Evolutionary conservation across 2,329 filamentous ascomycete genomes (phyloP).

Genomic region (Ceratocystis cacaofunesta): DNA sequence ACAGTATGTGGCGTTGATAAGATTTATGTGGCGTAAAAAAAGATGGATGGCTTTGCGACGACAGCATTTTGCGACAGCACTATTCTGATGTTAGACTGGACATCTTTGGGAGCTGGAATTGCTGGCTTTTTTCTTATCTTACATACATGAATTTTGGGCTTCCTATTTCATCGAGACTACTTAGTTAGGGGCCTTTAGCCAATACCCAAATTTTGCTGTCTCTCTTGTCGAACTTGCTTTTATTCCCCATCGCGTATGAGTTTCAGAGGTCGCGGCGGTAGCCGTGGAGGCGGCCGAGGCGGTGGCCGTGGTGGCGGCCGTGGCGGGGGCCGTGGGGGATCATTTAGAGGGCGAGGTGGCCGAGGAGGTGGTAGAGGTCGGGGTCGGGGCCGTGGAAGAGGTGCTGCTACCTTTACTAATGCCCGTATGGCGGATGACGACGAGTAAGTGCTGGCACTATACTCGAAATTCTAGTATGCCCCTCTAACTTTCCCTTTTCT

Average conservation of each 20-base stretch:
- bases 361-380: slow-evolving; percentile 18
- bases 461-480: neutral
- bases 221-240: neutral
- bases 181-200: neutral
- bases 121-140: too few relatives aligned
- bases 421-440: slow-evolving; percentile 29
- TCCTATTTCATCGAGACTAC: neutral
- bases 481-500: neutral
- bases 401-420: slow-evolving; percentile 31
- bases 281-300: slow-evolving; percentile 17
- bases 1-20: neutral
- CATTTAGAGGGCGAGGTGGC: neutral
- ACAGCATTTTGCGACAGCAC: slow-evolving; percentile 3
- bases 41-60: neutral
- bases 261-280: slow-evolving; percentile 18
- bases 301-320: slow-evolving; percentile 17
- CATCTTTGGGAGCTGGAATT: too few relatives aligned
- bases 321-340: slow-evolving; percentile 18
- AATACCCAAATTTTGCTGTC: neutral
- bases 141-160: neutral
- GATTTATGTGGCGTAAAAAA: slow-evolving; percentile 4
- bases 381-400: slow-evolving; percentile 23
- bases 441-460: slow-evolving; percentile 23
- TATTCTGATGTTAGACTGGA: too few relatives aligned
- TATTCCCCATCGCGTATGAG: slow-evolving; percentile 5